Evolutionary conservation across 352 stramenopile species (phyloP).

Genomic region (Globisporangium cystogenes): DNA sequence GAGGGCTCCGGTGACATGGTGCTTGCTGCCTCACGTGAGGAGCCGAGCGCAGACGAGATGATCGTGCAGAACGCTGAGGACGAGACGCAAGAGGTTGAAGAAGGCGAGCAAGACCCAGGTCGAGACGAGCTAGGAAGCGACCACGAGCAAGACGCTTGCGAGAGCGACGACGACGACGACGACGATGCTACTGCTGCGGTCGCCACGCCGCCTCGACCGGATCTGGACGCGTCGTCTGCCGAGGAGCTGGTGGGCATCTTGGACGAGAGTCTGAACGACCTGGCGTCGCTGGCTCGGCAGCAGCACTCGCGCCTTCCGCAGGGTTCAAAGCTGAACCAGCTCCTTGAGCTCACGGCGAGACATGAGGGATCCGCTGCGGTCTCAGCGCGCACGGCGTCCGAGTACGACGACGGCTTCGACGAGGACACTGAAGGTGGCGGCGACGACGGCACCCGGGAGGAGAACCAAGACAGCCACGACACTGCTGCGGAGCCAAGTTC

Average conservation of each 20-base stretch:
- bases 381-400: slow-evolving; percentile 2
- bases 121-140: not conserved
- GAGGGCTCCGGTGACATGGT: not conserved
- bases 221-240: slow-evolving; percentile 6
- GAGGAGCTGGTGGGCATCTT: slow-evolving; percentile 51
- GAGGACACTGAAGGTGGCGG: slow-evolving; percentile 10
- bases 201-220: not conserved
- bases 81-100: slow-evolving; percentile 2
- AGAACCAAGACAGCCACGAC: slow-evolving; percentile 4
- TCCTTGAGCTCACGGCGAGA: not conserved
- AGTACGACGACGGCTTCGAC: slow-evolving; percentile 58
- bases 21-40: not conserved
- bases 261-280: slow-evolving; percentile 46
- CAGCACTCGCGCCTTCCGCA: not conserved
- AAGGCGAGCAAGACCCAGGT: not conserved
- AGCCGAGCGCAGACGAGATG: slow-evolving; percentile 11
- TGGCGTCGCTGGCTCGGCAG: not conserved
- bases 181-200: not conserved
- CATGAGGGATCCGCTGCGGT: not conserved
- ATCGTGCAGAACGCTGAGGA: slow-evolving; percentile 1
- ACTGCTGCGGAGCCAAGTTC: slow-evolving; percentile 1
- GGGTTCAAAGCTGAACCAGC: not conserved
- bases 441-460: not conserved
- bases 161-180: not conserved
- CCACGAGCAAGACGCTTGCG: not conserved